Percentiles rank a stretch among this genome's conserved stretches.
These are phyloP conservation scores for Tephrocybe sp. DNA, from an alignment of 768 basidiomycete species.

Conservation along the genomic window DNA sequence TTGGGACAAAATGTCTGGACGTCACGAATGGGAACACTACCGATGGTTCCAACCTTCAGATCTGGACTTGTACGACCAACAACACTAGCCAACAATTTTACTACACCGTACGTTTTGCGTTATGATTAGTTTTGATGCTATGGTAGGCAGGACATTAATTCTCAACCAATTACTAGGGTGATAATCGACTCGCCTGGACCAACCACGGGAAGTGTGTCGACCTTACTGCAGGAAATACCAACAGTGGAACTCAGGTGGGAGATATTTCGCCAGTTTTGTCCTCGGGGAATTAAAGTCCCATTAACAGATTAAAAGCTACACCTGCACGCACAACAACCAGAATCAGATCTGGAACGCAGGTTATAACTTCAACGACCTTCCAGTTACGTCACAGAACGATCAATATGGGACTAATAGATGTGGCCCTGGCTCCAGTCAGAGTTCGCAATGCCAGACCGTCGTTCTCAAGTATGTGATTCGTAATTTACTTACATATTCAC, in stretches of 20 bases:
- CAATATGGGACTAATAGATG: conserved; percentile 70
- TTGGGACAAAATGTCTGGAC: conserved; percentile 47
- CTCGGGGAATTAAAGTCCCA: neutral
- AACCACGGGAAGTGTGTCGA: conserved; percentile 49
- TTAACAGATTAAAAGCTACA: conserved; percentile 43
- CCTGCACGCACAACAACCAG: conserved; percentile 33
- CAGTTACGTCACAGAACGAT: conserved; percentile 49
- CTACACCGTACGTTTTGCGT: conserved; percentile 32
- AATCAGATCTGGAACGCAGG: conserved; percentile 55
- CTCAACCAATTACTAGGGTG: conserved; percentile 12
- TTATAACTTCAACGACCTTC: conserved; percentile 37
- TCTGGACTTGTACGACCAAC: conserved; percentile 41
- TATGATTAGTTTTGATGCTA: too few relatives aligned
- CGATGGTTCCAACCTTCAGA: conserved; percentile 47
- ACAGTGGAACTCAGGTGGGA: conserved; percentile 37
- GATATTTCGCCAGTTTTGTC: conserved; percentile 2
- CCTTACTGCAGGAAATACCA: conserved; percentile 35
- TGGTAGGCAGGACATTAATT: neutral
- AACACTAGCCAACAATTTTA: conserved; percentile 44
- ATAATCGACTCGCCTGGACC: conserved; percentile 43
- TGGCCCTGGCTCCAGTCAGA: conserved; percentile 50
- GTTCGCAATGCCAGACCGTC: conserved; percentile 67
- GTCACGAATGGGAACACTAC: conserved; percentile 36
- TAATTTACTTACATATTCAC: too few relatives aligned
- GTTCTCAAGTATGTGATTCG: conserved; percentile 50